Evolutionary conservation across 768 basidiomycete genomes (phyloP), one percentile per base, ranked within the genome.

Genomic region (Mycena belliarum): DNA sequence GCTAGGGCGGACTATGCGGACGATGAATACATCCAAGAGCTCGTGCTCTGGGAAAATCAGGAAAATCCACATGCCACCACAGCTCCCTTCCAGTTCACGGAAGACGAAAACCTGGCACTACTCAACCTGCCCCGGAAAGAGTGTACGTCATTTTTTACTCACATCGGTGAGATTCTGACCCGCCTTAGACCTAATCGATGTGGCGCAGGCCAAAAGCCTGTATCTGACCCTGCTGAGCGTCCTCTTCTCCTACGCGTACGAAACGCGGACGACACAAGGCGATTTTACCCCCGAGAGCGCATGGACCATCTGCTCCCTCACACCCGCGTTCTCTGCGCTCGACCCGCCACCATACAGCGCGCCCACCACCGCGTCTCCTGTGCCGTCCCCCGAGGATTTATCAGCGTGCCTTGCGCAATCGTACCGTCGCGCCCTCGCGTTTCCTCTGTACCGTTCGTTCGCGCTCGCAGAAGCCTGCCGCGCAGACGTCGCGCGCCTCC

Each of bases 251-350:
- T 87, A 88, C 66, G 82, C 84, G 6, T 95, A 95, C 69, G 92
- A 95, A 60, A 78, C 82, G 48, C 85, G 91, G 38, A 91, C 87
- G 6, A 91, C 86, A 0, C 85, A 87, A 59, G 77, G 79, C 46
- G 92, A 95, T 59, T 84, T 91, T n/a, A 92, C 89, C 3, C 81
- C 90, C 8, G 93, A 95, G 71, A 93, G 92, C 69, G 87, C 89
- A 15, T 95, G 92, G 92, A 95, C 93, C 2, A 79, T 95, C 51
- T 80, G 84, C 62, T 78, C 74, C 28, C 78, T 95, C 49, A 83
- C 82, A 14, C 87, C 92, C 45, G 83, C 85, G 3, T 91, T 95
- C 72, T 85, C 92, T n/a, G 88, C 92, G 0, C 83, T 95, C 28
- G 89, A 93, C 68, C 84, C 87, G 26, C 82, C 85, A 21, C 80